Conservation (phyloP, 31 red algal species). For the Endocladia muricata region DNA sequence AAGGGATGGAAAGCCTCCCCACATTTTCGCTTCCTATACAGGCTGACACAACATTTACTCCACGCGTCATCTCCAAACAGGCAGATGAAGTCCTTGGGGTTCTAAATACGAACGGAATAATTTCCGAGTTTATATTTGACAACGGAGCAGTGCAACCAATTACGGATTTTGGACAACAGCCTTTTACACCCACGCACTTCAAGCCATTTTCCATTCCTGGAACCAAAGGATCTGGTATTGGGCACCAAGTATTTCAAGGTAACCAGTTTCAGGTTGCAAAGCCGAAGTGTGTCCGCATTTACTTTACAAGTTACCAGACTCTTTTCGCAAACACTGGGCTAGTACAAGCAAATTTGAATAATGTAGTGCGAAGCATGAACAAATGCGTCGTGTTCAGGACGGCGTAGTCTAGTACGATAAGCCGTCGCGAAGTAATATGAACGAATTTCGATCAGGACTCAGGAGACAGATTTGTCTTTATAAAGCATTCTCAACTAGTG, state of each 20-base stretch:
- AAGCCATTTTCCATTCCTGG: conserved; percentile 20
- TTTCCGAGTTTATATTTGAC: conserved; percentile 13
- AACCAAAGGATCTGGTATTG: conserved; percentile 32
- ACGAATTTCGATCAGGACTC: no score
- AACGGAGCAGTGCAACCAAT: conserved; percentile 3
- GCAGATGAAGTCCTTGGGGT: conserved; percentile 11
- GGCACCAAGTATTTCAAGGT: conserved; percentile 42
- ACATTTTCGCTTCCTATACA: conserved; percentile 8
- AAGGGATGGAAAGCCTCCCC: background rate
- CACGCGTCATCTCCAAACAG: conserved; percentile 22
- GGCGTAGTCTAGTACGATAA: no score
- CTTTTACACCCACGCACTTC: conserved; percentile 41
- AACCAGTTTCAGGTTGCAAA: conserved; percentile 32
- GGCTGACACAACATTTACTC: conserved; percentile 22
- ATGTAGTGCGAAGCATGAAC: conserved; percentile 16
- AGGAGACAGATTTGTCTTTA: no score
- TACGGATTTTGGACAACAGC: conserved; percentile 34
- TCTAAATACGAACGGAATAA: conserved; percentile 46
- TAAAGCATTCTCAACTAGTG: no score
- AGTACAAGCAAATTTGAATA: background rate
- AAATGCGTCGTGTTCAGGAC: conserved; percentile 54
- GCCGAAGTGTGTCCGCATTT: conserved; percentile 24
- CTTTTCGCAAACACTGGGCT: no score
- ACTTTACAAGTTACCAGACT: conserved; percentile 31
- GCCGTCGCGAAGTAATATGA: no score